A percentile compares a stretch with the other conserved stretches of the same genome.
These are phyloP conservation scores for Lentinus brumalis DNA, from an alignment of 768 basidiomycete genomes.

Conservation along the genomic window DNA sequence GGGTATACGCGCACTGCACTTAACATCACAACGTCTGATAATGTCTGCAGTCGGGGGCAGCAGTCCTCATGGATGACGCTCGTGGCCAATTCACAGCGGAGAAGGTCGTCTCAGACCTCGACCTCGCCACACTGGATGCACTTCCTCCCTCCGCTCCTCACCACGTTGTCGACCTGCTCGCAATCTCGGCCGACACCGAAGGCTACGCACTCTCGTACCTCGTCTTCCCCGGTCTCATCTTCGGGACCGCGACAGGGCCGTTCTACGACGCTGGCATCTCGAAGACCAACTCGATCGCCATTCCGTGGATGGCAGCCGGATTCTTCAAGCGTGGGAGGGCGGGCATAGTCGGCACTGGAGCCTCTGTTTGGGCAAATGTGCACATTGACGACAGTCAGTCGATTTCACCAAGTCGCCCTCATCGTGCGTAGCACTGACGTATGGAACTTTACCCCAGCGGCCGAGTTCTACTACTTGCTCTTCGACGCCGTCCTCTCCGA, in stretches of 20 bases:
- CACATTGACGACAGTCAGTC: constrained; percentile 37
- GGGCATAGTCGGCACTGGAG: constrained; percentile 55
- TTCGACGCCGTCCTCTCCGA: constrained; percentile 37
- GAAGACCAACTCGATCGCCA: constrained; percentile 53
- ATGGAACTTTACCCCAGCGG: constrained; percentile 33
- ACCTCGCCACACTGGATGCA: constrained; percentile 47
- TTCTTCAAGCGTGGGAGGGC: constrained; percentile 46
- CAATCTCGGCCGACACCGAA: constrained; percentile 50
- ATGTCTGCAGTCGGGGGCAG: constrained; percentile 28
- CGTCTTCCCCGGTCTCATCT: constrained; percentile 59
- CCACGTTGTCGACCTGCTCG: constrained; percentile 48
- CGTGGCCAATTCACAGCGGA: constrained; percentile 41
- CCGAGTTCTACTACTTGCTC: constrained; percentile 41
- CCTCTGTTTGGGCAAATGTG: constrained; percentile 61
- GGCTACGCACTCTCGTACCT: constrained; percentile 57
- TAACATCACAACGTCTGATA: not conserved
- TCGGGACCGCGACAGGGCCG: constrained; percentile 49
- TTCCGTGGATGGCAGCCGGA: constrained; percentile 51
- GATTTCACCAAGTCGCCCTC: too few species aligned
- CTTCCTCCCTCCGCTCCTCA: constrained; percentile 49
- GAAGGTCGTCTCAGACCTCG: constrained; percentile 51
- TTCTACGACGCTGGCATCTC: constrained; percentile 54
- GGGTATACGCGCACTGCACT: constrained; percentile 25
- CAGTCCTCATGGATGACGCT: constrained; percentile 47
- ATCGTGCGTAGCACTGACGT: constrained; percentile 34